Evolutionary conservation across 805 yeast species (phyloP), one percentile per base, ranked within the genome.

Genomic region (Monosporozyma unispora): DNA sequence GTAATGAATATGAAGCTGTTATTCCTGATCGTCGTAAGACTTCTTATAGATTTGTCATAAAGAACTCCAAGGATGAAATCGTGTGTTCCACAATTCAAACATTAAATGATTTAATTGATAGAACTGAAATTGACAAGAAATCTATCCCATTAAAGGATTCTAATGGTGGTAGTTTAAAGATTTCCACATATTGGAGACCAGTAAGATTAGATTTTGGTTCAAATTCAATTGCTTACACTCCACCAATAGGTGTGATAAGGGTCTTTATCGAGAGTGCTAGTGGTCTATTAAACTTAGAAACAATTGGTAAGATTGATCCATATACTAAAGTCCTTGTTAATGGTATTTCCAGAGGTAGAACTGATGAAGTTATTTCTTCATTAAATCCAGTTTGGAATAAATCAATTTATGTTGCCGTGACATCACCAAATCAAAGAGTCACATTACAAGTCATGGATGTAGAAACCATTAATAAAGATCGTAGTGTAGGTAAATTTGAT

Each of bases 401-500:
- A 64, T 74, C 86, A 2, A 71, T 87, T 47, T 93, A 87, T 67
- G 78, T 87, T 27, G 84, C 96, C 4, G 78, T 93, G 16, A 78
- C 95, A 5, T 84, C 91, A 43, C 80, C 88, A 22, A 83, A 84
- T 62, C 97, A 90, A 67, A 82, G 77, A 59, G 68, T 93, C 54
- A 81, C 90, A 1, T 64, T 93, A 49, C 98, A 93, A 64, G 95
- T 82, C 6, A 86, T 93, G 96, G 98, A 93, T 69, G 85, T 84
- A 31, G 91, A 90, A 69, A 77, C 76, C 51, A 76, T 70, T 48
- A 78, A 84, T n/a, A 78, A 80, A 41, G 99, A 93, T 67, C 80
- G 96, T 59, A 79, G 95, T 4, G 76, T 93, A 45, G 99, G 99
- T 48, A 76, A 83, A 2, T 83, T 87, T 69, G 83, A 82, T 58